phyloP scores from a whole-genome alignment of 2,329 filamentous ascomycete species.

The Aspergillus pseudotamarii region DNA sequence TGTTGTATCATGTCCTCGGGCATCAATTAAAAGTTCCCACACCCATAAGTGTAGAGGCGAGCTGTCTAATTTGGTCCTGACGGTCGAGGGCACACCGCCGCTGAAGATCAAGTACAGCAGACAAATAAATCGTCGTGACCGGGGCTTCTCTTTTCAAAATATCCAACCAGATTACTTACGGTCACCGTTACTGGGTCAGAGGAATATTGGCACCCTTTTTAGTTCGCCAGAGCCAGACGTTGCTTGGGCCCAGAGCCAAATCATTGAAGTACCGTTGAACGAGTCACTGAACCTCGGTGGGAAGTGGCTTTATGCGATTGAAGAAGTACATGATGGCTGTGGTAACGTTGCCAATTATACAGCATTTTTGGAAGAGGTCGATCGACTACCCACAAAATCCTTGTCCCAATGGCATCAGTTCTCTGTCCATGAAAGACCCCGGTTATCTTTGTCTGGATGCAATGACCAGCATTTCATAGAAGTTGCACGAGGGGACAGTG shows the following conservation, averaged over 20 bases:
- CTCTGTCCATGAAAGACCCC: conserved; percentile 82
- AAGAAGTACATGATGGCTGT: conserved; percentile 88
- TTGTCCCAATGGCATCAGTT: conserved; percentile 75
- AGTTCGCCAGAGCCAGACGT: conserved; percentile 56
- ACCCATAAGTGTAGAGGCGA: conserved; percentile 80
- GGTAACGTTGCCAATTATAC: conserved; percentile 81
- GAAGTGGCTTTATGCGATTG: conserved; percentile 85
- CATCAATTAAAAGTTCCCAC: conserved; percentile 67
- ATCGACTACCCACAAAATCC: conserved; percentile 60
- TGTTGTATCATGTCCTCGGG: conserved; percentile 83
- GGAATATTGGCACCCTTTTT: conserved; percentile 60
- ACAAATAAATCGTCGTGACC: conserved; percentile 79
- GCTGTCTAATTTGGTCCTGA: conserved; percentile 79
- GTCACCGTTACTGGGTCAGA: conserved; percentile 72
- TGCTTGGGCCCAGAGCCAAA: conserved; percentile 78
- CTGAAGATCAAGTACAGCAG: conserved; percentile 91
- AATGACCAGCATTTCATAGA: conserved; percentile 79
- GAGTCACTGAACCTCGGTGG: conserved; percentile 82
- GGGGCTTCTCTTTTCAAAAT: conserved; percentile 87
- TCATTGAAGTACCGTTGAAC: conserved; percentile 79
- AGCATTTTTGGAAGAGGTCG: conserved; percentile 65
- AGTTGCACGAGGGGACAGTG: conserved; percentile 73
- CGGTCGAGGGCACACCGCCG: conserved; percentile 86
- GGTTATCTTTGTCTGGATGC: conserved; percentile 71
- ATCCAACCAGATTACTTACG: conserved; percentile 85